A percentile compares a stretch with the other conserved stretches of the same genome.
Conservation (phyloP, 169 alveolate species). For the Condylostoma magnum region DNA sequence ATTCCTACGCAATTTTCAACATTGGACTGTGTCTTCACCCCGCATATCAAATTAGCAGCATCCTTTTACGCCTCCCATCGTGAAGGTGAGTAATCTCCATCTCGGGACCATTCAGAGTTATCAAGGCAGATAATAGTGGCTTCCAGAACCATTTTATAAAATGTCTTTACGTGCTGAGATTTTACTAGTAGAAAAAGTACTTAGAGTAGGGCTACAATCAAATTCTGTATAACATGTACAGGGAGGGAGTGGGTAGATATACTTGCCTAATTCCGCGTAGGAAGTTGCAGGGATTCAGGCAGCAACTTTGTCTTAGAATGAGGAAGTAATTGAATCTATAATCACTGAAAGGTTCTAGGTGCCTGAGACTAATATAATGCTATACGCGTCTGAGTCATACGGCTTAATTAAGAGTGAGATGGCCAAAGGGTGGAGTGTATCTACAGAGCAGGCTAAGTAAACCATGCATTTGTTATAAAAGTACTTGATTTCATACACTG, state of each 20-base stretch:
- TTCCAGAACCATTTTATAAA: conserved; percentile 90
- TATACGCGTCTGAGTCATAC: not conserved
- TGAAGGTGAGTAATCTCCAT: conserved; percentile 93
- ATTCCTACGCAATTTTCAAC: conserved; percentile 95
- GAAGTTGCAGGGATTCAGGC: not conserved
- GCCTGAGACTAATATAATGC: conserved; percentile 3
- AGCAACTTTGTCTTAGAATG: not conserved
- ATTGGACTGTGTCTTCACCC: conserved; percentile 84
- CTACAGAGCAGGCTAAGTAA: not conserved
- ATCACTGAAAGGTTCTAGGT: not conserved
- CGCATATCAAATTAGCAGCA: conserved; percentile 84
- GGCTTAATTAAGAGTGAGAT: not conserved
- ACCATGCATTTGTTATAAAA: not conserved
- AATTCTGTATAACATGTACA: no score
- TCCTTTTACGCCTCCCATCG: conserved; percentile 90
- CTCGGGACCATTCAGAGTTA: conserved; percentile 95
- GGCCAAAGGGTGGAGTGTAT: conserved; percentile 4
- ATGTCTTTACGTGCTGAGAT: not conserved
- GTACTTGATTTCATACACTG: not conserved
- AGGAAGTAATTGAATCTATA: not conserved
- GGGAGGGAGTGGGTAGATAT: no score
- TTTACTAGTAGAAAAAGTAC: not conserved
- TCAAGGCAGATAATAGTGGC: conserved; percentile 95
- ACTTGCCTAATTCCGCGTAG: no score
- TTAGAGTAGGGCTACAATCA: no score